Base-by-base conservation (phyloP, 176 grass and related monocot species). In the Raddia guianensis region DNA sequence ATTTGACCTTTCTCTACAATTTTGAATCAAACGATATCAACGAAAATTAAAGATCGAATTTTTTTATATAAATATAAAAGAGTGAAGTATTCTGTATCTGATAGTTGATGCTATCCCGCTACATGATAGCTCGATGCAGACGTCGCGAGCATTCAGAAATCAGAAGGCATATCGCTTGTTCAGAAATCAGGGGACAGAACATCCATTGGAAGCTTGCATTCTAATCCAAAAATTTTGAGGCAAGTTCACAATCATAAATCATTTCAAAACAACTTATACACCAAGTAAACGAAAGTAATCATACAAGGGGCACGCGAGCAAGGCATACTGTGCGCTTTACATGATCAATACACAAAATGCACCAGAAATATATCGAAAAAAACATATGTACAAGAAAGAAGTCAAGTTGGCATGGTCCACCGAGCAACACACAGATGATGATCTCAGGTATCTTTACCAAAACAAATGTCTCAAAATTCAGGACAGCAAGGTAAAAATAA, bases 191-290 rank as follows among this genome's bases (percentile, higher is more conserved):
- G 55, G 63, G 72, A 78, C 8, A 60, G 18, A 61, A 70, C 33
- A 65, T 54, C 42, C 84, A 42, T 61, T 9, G 51, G 16, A 73
- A 44, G 9, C 9, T 49, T 48, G 68, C 76, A 86, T 73, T 74
- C 63, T 44, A 49, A 49, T 68, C n/a, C 20, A 86, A 51, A 33
- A 27, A 50, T 48, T 54, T 20, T 2, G 2, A 63, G 27, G 63
- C 6, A 56, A 54, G 12, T 73, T 44, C 34, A 15, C 8, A 68
- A 19, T 50, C 33, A 70, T 34, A 5, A 68, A 19, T 50, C 33
- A 70, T 34, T 69, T 62, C 55, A 45, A 70, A 52, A 47, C 13
- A 76, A 47, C 47, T 45, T 33, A 60, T 63, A 37, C n/a, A 60
- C 11, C 21, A 59, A 1, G 20, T 19, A 59, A 2, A 16, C 6